Evolutionary conservation across 2,329 filamentous ascomycete species (phyloP), one percentile per base, ranked within the genome.

Genomic region (Pseudonectria buxi): DNA sequence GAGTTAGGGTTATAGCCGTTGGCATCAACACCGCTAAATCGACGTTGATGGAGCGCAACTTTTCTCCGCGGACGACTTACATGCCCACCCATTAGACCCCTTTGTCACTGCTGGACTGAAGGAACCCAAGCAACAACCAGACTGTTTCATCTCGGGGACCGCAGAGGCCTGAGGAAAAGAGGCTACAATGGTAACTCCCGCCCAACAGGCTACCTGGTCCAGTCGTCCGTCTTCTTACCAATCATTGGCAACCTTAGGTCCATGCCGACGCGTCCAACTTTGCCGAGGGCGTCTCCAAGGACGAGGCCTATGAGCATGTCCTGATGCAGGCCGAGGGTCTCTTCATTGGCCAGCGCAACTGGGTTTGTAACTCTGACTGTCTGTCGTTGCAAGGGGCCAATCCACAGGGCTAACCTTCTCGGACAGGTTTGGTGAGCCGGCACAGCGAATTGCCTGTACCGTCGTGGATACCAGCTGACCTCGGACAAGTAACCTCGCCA

Each of bases 261-360:
- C 86, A 90, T 63, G 85, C 86, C 33, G 84, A 90, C 55, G 77
- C 84, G 3, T 85, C 83, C 34, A 86, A 77, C 51, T 90, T 90
- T 60, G 70, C 67, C 32, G 54, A 70, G 11, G 78, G 76, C 45
- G 60, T 86, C 41, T 76, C 71, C 35, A 90, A 89, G 60, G 68
- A 76, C 39, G 76, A 85, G 43, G 83, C 81, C 15, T 89, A 89
- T 47, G 70, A 74, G 44, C 84, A 89, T 51, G 77, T 90, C 2
- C 63, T 88, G 10, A 68, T 81, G 33, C 81, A 88, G 54, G 79
- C 82, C 1, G 70, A 75, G 43, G 77, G 78, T 1, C 65, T 92
- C 1, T 78, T 87, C 47, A 72, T 78, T 15, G 83, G 72, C 6
- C 85, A 90, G 56, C 71, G 79, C 33, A 89, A 90, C 54, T 90